A percentile compares a stretch with the other conserved stretches of the same genome.
phyloP scores from a whole-genome alignment of 106 monocot genomes.

The Allium cepa region DNA sequence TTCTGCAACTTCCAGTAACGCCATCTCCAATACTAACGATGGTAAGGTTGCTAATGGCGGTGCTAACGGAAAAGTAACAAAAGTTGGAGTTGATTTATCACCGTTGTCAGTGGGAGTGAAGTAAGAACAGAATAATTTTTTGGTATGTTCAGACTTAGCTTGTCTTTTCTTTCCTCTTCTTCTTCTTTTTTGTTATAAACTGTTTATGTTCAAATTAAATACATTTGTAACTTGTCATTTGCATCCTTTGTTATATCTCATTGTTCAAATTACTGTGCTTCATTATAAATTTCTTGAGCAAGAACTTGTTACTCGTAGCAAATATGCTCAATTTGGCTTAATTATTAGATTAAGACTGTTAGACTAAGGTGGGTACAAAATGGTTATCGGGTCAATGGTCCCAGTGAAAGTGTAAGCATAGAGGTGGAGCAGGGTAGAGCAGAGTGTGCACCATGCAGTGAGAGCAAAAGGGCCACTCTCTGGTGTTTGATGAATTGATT shows the following conservation, averaged over 20 bases:
- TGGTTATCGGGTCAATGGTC: too few relatives aligned
- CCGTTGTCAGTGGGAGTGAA: slow-evolving; percentile 7
- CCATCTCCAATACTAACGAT: neutral
- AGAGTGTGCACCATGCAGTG: neutral
- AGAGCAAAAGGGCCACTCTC: neutral
- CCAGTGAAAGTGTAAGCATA: neutral
- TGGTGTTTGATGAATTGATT: neutral
- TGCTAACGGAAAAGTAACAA: neutral
- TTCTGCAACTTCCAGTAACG: slow-evolving; percentile 4
- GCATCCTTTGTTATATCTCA: neutral
- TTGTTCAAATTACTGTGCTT: neutral
- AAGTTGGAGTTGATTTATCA: slow-evolving; percentile 3
- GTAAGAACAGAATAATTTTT: neutral
- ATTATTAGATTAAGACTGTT: neutral
- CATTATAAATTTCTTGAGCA: too few relatives aligned
- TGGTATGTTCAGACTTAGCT: neutral
- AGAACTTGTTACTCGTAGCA: too few relatives aligned
- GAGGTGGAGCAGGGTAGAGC: neutral
- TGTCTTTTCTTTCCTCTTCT: neutral
- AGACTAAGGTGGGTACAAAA: neutral
- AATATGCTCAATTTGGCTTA: neutral
- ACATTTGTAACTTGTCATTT: neutral
- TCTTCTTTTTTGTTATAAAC: neutral
- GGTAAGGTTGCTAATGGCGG: neutral
- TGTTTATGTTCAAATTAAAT: neutral